phyloP scores from a whole-genome alignment of 352 stramenopile genomes.

The Thalassiosira ordinaria region DNA sequence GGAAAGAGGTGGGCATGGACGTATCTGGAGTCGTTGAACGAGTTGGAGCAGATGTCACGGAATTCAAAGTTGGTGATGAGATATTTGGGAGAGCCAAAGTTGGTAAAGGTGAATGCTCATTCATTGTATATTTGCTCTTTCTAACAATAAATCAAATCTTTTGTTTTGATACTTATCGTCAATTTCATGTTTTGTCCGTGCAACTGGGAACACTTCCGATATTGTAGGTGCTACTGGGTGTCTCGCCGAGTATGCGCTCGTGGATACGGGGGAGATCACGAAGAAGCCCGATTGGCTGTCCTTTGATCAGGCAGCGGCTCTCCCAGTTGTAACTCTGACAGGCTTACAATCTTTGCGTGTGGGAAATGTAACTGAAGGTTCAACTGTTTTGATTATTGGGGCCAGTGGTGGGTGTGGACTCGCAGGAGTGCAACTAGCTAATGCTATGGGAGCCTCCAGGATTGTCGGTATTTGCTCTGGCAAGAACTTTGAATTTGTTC shows the following conservation, averaged over 20 bases:
- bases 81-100: conserved; percentile 79
- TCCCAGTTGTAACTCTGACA: conserved; percentile 78
- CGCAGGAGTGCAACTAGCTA: conserved; percentile 89
- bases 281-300: conserved; percentile 76
- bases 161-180: too few species aligned
- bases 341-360: conserved; percentile 77
- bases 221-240: too few species aligned
- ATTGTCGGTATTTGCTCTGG: conserved; percentile 88
- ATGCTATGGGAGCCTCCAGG: conserved; percentile 87
- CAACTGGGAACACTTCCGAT: too few species aligned
- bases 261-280: conserved; percentile 66
- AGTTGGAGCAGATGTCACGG: conserved; percentile 66
- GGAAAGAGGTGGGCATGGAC: conserved; percentile 80
- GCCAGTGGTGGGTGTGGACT: conserved; percentile 88
- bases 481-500: conserved; percentile 89
- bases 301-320: conserved; percentile 80
- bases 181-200: too few species aligned
- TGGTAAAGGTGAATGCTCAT: conserved; percentile 9
- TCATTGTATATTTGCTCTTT: too few species aligned
- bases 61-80: conserved; percentile 80
- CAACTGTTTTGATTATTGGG: conserved; percentile 80
- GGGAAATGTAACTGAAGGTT: conserved; percentile 46
- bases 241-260: conserved; percentile 80
- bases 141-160: too few species aligned
- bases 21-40: conserved; percentile 82